Base-by-base conservation (phyloP, 257 asterid species). In the Anisodus tanguticus region DNA sequence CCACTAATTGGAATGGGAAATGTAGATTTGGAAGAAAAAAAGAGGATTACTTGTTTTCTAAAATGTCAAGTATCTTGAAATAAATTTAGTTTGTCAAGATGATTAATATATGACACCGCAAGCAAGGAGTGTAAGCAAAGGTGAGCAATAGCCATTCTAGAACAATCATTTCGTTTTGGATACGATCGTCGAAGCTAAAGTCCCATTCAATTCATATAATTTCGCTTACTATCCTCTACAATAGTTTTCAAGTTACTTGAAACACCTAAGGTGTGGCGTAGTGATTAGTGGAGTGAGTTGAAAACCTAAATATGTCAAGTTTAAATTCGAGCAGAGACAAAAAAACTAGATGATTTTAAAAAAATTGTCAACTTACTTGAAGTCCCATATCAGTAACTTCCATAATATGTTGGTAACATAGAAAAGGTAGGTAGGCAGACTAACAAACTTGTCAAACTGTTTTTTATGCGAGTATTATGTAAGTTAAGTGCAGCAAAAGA, bases 291-390 rank as follows among this genome's bases (percentile, higher is more conserved):
- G 15, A 68, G 0, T 68, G 2, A 37, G 26, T 68, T 37, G 11
- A 9, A 15, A 68, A 3, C 39, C 0, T 37, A 0, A 3, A 4
- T 6, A 0, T 12, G 5, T 66, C 1, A 1, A 3, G 1, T 35
- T 67, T 26, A 0, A 67, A 66, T 11, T 12, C 6, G 0, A 66
- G 2, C 5, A 5, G 4, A 66, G 0, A 2, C 5, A 11, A 66
- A 66, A 35, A 7, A 0, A 67, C 49, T 5, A 67, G 59, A 16
- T 4, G 17, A 12, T 12, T 54, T 54, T 57, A 15, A n/a, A 57
- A 57, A 4, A 57, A 57, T 15, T 15, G 13, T 15, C 62, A 57
- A 57, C 19, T 55, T 55, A 5, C 60, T 55, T 13, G 62, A 57
- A 15, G 19, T 15, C 62, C 19, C 13, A 13, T 15, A 17, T 7